phyloP scores from a whole-genome alignment of 2,329 filamentous ascomycete species.

The Xylariaceae sp. region DNA sequence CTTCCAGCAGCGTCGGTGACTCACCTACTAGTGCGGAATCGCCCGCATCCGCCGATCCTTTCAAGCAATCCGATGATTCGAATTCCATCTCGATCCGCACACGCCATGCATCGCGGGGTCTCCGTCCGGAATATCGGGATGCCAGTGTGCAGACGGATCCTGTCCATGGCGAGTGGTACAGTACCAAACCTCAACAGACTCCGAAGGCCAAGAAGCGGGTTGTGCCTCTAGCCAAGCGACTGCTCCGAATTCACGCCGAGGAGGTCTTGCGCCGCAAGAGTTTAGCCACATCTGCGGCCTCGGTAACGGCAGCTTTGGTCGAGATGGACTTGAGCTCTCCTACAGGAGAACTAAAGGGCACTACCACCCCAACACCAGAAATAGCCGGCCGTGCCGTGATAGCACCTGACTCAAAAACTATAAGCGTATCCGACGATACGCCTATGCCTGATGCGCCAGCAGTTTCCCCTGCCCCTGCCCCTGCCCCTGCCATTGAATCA shows the following conservation, averaged over 20 bases:
- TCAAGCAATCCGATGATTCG: constrained; percentile 30
- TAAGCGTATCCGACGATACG: constrained; percentile 15
- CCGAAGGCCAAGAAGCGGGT: constrained; percentile 45
- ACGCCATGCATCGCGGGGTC: constrained; percentile 38
- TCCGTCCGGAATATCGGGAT: constrained; percentile 46
- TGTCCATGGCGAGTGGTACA: constrained; percentile 52
- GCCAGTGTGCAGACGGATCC: constrained; percentile 53
- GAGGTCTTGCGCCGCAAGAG: constrained; percentile 37
- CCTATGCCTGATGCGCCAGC: constrained; percentile 36
- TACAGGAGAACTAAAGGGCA: constrained; percentile 27
- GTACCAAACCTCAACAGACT: constrained; percentile 32
- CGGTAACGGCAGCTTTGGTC: constrained; percentile 32
- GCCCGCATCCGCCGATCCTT: constrained; percentile 32
- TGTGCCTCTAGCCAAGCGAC: constrained; percentile 50
- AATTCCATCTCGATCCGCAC: constrained; percentile 33
- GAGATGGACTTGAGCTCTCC: constrained; percentile 42
- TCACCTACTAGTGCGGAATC: constrained; percentile 46
- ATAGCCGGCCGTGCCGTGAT: constrained; percentile 4
- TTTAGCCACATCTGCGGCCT: constrained; percentile 28
- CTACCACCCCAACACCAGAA: constrained; percentile 14
- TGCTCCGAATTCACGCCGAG: constrained; percentile 43
- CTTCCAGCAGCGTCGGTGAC: constrained; percentile 50
- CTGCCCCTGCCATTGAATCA: background rate
- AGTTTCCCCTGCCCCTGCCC: constrained; percentile 26
- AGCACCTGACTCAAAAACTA: background rate